Evolutionary conservation across 306 rosid genomes (phyloP).

Genomic region (Quercus ilex): DNA sequence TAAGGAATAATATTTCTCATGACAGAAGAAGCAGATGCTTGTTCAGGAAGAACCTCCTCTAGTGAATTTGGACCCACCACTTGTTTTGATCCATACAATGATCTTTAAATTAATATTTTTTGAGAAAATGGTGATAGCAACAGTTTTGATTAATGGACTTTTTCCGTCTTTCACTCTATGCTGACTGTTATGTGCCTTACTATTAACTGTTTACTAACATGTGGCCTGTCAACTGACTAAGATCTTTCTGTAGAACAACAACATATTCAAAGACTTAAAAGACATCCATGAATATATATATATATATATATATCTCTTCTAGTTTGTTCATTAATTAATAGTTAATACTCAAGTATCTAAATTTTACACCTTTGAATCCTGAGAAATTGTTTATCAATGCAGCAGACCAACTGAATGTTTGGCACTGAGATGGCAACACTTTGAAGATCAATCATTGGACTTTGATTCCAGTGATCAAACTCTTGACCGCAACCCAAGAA

Average conservation of each 20-base stretch:
- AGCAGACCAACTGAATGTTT: constrained; percentile 29
- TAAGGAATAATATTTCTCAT: constrained; percentile 19
- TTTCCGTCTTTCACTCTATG: not conserved
- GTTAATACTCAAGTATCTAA: constrained; percentile 6
- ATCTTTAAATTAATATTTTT: constrained; percentile 7
- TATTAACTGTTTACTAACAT: constrained; percentile 15
- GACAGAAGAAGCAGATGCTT: constrained; percentile 35
- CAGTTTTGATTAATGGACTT: constrained; percentile 13
- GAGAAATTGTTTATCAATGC: constrained; percentile 14
- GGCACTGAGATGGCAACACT: constrained; percentile 33
- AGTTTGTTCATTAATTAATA: not conserved
- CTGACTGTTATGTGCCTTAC: constrained; percentile 11
- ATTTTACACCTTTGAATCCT: constrained; percentile 30
- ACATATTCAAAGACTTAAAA: not conserved
- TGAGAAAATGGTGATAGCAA: constrained; percentile 7
- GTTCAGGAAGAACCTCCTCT: constrained; percentile 30
- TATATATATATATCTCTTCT: not conserved
- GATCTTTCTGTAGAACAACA: not conserved
- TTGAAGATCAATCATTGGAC: constrained; percentile 57
- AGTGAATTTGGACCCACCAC: constrained; percentile 27
- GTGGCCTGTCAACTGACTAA: constrained; percentile 18
- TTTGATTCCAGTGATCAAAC: constrained; percentile 69
- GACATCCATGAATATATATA: not conserved
- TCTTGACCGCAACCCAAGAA: constrained; percentile 53
- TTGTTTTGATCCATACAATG: constrained; percentile 12